Evolutionary conservation across 2,329 filamentous ascomycete genomes (phyloP), one percentile per base, ranked within the genome.

Genomic region (Ceratocystis alfenasii): DNA sequence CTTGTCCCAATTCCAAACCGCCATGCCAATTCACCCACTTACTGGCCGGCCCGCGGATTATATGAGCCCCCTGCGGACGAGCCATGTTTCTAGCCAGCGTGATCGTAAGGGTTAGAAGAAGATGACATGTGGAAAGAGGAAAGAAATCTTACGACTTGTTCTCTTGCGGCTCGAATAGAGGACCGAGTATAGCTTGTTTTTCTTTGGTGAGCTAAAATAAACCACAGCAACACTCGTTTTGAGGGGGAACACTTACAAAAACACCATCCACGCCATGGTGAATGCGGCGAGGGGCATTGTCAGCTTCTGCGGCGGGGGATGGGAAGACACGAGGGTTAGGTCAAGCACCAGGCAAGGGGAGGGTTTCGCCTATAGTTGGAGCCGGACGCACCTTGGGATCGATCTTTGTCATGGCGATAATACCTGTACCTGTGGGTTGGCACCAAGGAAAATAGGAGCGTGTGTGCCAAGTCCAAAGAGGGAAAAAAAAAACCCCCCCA

Each of bases 271-370:
- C 2, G 80, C 80, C 80, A 83, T 83, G 20, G 78, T 79, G 68
- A 81, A 81, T 48, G 80, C 80, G 20, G 80, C 80, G 25, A 78
- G 72, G 7, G 80, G 80, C 64, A 79, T 78, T 67, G 78, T 78
- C 66, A 82, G 8, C 46, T 22, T 22, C 55, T 20, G 5, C 25
- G 20, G 50, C 10, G 17, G 44, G 46, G 20, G 25, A 6, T 48
- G 70, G 67, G 66, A 68, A 68, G 68, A 44, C 44, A 20, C 22
- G 25, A 48, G n/a, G 44, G 28, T 45, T 53, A 50, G 61, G 41
- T 10, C 62, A 25, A 48, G 12, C 36, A 53, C 44, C 28, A 25
- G 46, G 60, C 20, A n/a, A 41, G 46, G 46, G n/a, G n/a, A 20
- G 22, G 46, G 17, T 15, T 53, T 15, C 22, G 5, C 28, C n/a